Evolutionary conservation across 2,329 filamentous ascomycete genomes (phyloP), one percentile per base, ranked within the genome.

Genomic region (Orbilia blumenaviensis): DNA sequence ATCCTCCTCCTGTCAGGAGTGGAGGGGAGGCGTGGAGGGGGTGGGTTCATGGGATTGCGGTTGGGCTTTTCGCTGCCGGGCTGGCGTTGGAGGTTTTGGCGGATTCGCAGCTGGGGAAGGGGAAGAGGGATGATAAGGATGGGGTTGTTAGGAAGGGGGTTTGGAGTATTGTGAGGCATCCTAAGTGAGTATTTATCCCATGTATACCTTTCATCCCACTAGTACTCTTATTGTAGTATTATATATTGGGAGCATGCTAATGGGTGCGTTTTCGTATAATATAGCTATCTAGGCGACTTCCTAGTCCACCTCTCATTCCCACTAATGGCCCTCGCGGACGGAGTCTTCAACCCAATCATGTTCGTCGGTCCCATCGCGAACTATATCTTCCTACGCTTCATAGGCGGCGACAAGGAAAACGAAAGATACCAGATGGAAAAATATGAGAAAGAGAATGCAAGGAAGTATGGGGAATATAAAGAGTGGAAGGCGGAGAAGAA

Each of bases 151-250:
- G 85, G 12, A 84, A 87, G n/a, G 87, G 87, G 10, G 88, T 89
- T 29, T 89, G 87, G 87, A 87, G 86, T 78, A 84, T 89, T 32
- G 87, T 89, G 25, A 83, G 88, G 56, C 87, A 89, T 81, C 88
- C 88, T 0, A 89, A 89, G 87, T 89, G 83, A 44, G 46, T 64
- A 32, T 12, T 2, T n/a, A n/a, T n/a, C n/a, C n/a, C n/a, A n/a
- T n/a, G n/a, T n/a, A n/a, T n/a, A n/a, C n/a, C n/a, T n/a, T n/a
- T n/a, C n/a, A n/a, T n/a, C n/a, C n/a, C n/a, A n/a, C n/a, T n/a
- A n/a, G n/a, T n/a, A n/a, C n/a, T n/a, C n/a, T n/a, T n/a, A n/a
- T n/a, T n/a, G n/a, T n/a, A n/a, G n/a, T n/a, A n/a, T n/a, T n/a
- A n/a, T n/a, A n/a, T n/a, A n/a, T n/a, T n/a, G n/a, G n/a, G n/a